Base-by-base conservation (phyloP, 371 early-diverging fungal species). In the Mucor circinelloides region DNA sequence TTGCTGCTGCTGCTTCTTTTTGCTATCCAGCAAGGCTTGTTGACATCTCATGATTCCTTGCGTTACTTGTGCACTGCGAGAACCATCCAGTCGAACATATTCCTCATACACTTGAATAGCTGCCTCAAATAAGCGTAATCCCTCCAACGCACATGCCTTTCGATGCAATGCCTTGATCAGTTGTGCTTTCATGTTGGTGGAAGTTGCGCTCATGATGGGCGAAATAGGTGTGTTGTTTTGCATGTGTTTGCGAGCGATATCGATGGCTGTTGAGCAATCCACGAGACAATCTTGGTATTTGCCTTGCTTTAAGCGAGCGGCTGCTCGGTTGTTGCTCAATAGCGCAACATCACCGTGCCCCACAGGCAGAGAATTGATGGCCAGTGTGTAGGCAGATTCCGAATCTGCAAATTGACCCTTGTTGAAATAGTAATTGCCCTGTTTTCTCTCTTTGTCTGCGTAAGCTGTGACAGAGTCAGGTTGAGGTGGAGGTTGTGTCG, bases 361-460 rank as follows among this genome's bases (percentile, higher is more conserved):
- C 6, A 69, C 32, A 5, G 89, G 89, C 3, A 92, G 70, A 15
- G 72, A 64, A 34, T 74, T 62, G 12, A 96, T 85, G 0, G 96
- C 95, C 13, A 70, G 71, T 0, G 87, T 85, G 77, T 98, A 98
- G 13, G 81, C 76, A 7, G 69, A 71, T 44, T 91, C 91, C 0
- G 98, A 95, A 9, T 92, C 93, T 27, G 81, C 90, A 79, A 88
- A 97, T 73, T 96, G 95, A 0, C 98, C 97, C 25, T 90, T 80
- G 72, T 95, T 96, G 80, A 94, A 97, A 23, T 74, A 70, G 12
- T 87, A 90, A 70, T 96, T 97, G 54, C 97, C 98, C 27, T 73
- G 69, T 19, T 87, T 83, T 60, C 91, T 87, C 54, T 77, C 79
- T 9, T 72, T 58, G 31, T 85, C 84, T 10, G 62, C 58, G 25